These are phyloP conservation scores for Psilocybe tampanensis DNA, from an alignment of 768 basidiomycete genomes.

Conservation along the genomic window DNA sequence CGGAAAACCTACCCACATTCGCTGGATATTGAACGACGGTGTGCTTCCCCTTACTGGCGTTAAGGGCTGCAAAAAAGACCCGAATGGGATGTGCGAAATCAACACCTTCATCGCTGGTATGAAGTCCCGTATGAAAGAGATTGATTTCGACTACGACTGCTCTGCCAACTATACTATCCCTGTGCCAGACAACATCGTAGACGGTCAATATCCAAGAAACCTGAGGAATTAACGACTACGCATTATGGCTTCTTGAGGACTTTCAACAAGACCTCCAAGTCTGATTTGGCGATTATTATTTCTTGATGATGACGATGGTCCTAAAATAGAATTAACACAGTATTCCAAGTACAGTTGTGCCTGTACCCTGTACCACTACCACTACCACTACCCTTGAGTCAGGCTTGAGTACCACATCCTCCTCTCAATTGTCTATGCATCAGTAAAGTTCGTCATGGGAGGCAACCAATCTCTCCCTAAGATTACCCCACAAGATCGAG, in stretches of 20 bases:
- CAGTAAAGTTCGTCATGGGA: constrained; percentile 50
- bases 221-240: constrained; percentile 6
- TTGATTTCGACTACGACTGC: constrained; percentile 69
- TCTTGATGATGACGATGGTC: background rate
- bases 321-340: constrained; percentile 4
- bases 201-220: constrained; percentile 32
- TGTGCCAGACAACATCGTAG: constrained; percentile 39
- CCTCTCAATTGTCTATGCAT: background rate
- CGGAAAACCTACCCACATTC: constrained; percentile 47
- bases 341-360: too few relatives aligned
- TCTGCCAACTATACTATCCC: constrained; percentile 49
- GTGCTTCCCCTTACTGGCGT: constrained; percentile 70
- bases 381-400: too few relatives aligned
- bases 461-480: constrained; percentile 77
- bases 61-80: constrained; percentile 54
- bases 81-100: constrained; percentile 67
- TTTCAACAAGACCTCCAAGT: background rate
- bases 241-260: too few relatives aligned
- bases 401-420: background rate
- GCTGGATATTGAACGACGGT: constrained; percentile 76
- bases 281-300: background rate
- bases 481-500: constrained; percentile 91
- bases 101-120: constrained; percentile 61
- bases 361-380: background rate
- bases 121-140: constrained; percentile 53